Conservation (phyloP, 139 green algal species). For the Mesotaenium endlicherianum region DNA sequence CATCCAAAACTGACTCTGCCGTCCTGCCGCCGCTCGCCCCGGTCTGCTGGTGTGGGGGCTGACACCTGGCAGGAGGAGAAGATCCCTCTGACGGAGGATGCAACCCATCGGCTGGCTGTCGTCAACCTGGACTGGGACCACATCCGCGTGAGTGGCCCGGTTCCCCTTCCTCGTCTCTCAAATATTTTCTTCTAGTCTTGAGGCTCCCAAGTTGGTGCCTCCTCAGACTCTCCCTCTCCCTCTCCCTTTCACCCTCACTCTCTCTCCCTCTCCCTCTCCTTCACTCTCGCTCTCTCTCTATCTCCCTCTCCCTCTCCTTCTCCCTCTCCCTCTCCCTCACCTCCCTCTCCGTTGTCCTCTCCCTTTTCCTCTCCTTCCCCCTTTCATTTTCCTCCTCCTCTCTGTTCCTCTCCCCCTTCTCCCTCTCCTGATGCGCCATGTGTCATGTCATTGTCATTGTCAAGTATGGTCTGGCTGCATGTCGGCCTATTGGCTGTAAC, state of each 20-base stretch:
- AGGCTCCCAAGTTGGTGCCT: no score
- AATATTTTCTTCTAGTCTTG: no score
- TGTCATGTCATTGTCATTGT: no score
- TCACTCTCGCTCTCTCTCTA: neutral
- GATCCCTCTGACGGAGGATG: constrained; percentile 36
- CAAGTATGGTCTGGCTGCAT: no score
- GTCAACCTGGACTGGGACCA: constrained; percentile 91
- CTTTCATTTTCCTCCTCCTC: neutral
- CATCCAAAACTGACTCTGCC: neutral
- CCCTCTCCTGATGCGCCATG: no score
- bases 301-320: neutral
- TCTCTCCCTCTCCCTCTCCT: neutral
- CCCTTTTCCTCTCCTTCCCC: neutral
- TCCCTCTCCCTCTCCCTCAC: neutral
- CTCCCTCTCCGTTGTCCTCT: neutral
- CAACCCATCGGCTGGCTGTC: constrained; percentile 67
- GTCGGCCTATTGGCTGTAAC: no score
- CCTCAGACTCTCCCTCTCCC: neutral
- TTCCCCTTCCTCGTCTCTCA: neutral
- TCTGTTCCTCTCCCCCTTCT: neutral
- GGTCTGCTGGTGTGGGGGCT: no score
- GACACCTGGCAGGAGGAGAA: constrained; percentile 22
- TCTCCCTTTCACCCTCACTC: neutral
- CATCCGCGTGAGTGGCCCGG: constrained; percentile 55
- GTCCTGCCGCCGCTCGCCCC: neutral